Base-by-base conservation (phyloP, 176 grass and related monocot species). In the Cymbopogon citratus region DNA sequence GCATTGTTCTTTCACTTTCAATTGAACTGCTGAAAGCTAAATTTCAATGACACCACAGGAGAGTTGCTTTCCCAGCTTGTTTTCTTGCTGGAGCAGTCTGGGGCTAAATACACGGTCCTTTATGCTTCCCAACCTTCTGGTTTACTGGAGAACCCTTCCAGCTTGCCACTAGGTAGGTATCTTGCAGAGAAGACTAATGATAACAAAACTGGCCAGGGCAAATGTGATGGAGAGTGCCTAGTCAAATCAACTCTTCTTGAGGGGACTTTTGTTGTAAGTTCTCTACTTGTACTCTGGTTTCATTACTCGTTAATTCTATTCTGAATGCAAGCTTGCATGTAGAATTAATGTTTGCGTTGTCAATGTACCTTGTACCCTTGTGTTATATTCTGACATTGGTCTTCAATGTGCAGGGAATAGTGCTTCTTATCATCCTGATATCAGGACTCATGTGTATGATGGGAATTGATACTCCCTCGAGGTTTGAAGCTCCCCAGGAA, bases 401-500 rank as follows among this genome's bases (percentile, higher is more conserved):
- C 38, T 44, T 16, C 41, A 27, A 43, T 75, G 80, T 88, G 74
- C 91, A 99, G 96, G 96, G 85, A 73, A 83, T 99, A 40, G 93
- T 94, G 71, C 86, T 99, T 81, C 87, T 99, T 56, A 95, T 99
- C 84, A 93, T 99, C 73, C 81, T 99, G 89, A 99, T 99, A 85
- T 99, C 96, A 59, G 96, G 96, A 18, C 80, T 99, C 24, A 88
- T 84, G 48, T 99, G 96, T 46, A 99, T 99, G 96, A 88, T 93
- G 91, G 96, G 96, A 71, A 99, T 99, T 6, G 91, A 91, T 81
- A 87, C 91, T 33, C 96, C 96, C 15, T 79, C 89, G 29, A 92
- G 93, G 83, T 99, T 99, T 31, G 93, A 95, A 65, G 82, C 92
- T 80, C 87, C 96, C 27, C 83, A 85, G 70, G 96, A 99, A 83